Percentiles rank a stretch among this genome's conserved stretches.
phyloP scores from a whole-genome alignment of 495 filamentous ascomycete genomes.

The Xylaria scruposa region DNA sequence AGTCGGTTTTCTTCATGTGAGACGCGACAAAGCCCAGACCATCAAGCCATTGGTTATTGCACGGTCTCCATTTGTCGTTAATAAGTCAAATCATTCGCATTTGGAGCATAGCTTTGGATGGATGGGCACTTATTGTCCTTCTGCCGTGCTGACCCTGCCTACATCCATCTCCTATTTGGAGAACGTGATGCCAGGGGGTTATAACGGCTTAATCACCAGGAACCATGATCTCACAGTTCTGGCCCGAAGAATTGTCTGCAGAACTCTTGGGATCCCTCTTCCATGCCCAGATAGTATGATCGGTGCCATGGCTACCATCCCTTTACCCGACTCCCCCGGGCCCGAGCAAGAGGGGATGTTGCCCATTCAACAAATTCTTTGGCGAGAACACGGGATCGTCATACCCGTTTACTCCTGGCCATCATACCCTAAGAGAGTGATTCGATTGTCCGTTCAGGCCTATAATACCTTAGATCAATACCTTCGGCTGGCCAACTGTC shows the following conservation, averaged over 20 bases:
- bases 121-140: constrained; percentile 11
- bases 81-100: constrained; percentile 10
- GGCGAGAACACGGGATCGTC: constrained; percentile 6
- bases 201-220: constrained; percentile 7
- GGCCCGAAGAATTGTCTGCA: constrained; percentile 11
- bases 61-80: constrained; percentile 3
- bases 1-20: constrained; percentile 9
- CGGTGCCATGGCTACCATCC: constrained; percentile 12
- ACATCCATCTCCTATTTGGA: constrained; percentile 2
- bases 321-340: background rate
- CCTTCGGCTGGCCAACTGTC: background rate
- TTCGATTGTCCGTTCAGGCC: background rate
- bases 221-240: constrained; percentile 12
- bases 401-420: constrained; percentile 13
- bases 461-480: background rate
- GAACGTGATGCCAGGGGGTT: background rate
- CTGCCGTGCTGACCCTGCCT: background rate
- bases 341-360: constrained; percentile 5
- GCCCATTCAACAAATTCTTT: constrained; percentile 5
- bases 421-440: background rate
- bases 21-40: background rate
- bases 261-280: constrained; percentile 10
- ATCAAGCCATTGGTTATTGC: constrained; percentile 1
- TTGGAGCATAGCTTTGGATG: constrained; percentile 12
- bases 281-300: constrained; percentile 12